Base-by-base conservation (phyloP, 306 rosid genomes). In the Dalbergia cultrata region DNA sequence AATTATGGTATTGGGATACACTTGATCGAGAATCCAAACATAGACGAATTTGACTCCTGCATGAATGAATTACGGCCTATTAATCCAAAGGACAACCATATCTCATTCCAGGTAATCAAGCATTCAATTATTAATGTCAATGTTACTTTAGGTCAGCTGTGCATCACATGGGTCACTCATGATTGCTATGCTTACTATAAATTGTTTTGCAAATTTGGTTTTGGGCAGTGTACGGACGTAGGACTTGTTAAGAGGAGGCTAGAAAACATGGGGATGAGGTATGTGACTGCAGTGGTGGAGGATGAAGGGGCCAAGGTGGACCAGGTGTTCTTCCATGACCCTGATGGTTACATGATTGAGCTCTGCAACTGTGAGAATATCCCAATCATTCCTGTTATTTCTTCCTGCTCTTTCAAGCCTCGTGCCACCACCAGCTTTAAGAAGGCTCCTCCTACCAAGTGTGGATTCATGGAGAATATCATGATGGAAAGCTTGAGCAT, bases 401-500 rank as follows among this genome's bases (percentile, higher is more conserved):
- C 97, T 66, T 84, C 94, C 0, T 89, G 91, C 64, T 26, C 93
- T 41, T 84, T 90, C 84, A 89, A 89, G 85, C 93, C 95, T 16
- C 61, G 83, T 7, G 80, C 57, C 14, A 74, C 57, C 14, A 74
- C 81, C n/a, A 89, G 82, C 81, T 89, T 89, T 75, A 88, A 85
- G 80, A 90, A 81, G 87, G 74, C 91, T 58, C 79, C 91, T 59
- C 81, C 90, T 14, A 61, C 78, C 73, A 79, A 75, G 13, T 93
- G 96, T 50, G 91, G 94, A 49, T 88, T 93, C 88, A 89, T 93
- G 91, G 94, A 93, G 82, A 88, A 83, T 74, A 84, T 83, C 14
- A 90, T 93, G 97, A 93, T 93, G 97, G 90, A 93, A 78, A 93
- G 92, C 90, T 85, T 93, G 84, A 93, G 92, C 88, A 81, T 88